These are phyloP conservation scores for Globisporangium apiculatum DNA, from an alignment of 352 stramenopile genomes.

Conservation along the genomic window DNA sequence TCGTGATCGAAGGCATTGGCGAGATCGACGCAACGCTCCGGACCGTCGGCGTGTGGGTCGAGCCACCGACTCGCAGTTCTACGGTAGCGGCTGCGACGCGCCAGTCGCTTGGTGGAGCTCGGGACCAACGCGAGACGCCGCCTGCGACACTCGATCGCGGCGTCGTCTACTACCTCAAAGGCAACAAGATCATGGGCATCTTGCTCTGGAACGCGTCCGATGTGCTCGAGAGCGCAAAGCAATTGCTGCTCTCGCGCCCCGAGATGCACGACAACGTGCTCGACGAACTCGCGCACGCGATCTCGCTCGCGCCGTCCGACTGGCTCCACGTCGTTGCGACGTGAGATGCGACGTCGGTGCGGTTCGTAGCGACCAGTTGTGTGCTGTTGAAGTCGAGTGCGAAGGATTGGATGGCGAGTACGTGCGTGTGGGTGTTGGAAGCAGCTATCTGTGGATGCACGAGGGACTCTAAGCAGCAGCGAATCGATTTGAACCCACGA, in stretches of 20 bases:
- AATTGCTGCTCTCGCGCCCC: slow-evolving; percentile 70
- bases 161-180: slow-evolving; percentile 88
- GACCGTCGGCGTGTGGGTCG: slow-evolving; percentile 82
- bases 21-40: slow-evolving; percentile 74
- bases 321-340: slow-evolving; percentile 77
- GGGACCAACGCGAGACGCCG: slow-evolving; percentile 8
- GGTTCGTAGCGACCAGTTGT: no score
- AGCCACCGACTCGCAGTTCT: slow-evolving; percentile 14
- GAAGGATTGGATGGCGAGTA: no score
- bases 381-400: no score
- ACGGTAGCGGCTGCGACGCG: slow-evolving; percentile 1
- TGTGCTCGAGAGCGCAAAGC: slow-evolving; percentile 76
- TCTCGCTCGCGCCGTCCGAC: slow-evolving; percentile 81
- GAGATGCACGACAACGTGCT: slow-evolving; percentile 67
- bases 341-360: slow-evolving; percentile 8
- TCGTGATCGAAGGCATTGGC: slow-evolving; percentile 82
- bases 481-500: no score
- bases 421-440: no score
- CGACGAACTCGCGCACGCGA: slow-evolving; percentile 72
- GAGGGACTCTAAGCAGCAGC: no score
- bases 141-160: slow-evolving; percentile 60
- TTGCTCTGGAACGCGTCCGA: slow-evolving; percentile 87
- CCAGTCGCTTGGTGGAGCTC: not conserved
- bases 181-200: slow-evolving; percentile 88
- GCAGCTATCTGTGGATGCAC: no score